Base-by-base conservation (phyloP, 83 land plant genomes). In the Isoetes engelmannii region DNA sequence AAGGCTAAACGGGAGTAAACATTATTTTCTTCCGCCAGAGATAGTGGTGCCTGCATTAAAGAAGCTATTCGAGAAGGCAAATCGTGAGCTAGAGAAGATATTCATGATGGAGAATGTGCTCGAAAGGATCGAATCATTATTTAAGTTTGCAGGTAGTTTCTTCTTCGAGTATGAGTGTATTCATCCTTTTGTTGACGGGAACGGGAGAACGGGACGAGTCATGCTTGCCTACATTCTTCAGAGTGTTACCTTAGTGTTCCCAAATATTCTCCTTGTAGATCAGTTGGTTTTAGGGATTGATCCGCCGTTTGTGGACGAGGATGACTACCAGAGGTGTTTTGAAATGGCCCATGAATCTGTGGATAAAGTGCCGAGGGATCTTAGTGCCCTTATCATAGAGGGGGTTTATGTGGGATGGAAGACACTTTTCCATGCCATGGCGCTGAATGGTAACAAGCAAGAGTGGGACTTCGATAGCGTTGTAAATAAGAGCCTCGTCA, bases 361-460 rank as follows among this genome's bases (percentile, higher is more conserved):
- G 0, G 55, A 51, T 28, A 2, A 28, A 28, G 37, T 28, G 0
- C 55, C 55, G 1, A 17, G 15, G 17, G 55, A 51, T 51, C 55
- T 51, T 3, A 51, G 2, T 12, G 55, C 55, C 13, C 55, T 51
- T 15, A 51, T 51, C 17, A 17, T 51, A 0, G 55, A 51, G 3
- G 55, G 55, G 15, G 55, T 51, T 51, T 51, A 51, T 51, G 55
- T 51, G 15, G 55, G 55, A 51, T 51, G 55, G 55, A 51, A 51
- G 17, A 51, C 15, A 17, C 3, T 51, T 15, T 51, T 51, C 3
- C 15, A 51, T 12, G 17, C 15, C 55, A 0, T 51, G 17, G 55
- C n/a, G n/a, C n/a, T n/a, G n/a, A n/a, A n/a, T n/a, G n/a, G n/a
- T n/a, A n/a, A n/a, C n/a, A n/a, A n/a, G n/a, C n/a, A n/a, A n/a